Percentiles rank a stretch among this genome's conserved stretches.
Evolutionary conservation across 176 grass and related monocot species (phyloP).

Genomic region (Oryza rufipogon): DNA sequence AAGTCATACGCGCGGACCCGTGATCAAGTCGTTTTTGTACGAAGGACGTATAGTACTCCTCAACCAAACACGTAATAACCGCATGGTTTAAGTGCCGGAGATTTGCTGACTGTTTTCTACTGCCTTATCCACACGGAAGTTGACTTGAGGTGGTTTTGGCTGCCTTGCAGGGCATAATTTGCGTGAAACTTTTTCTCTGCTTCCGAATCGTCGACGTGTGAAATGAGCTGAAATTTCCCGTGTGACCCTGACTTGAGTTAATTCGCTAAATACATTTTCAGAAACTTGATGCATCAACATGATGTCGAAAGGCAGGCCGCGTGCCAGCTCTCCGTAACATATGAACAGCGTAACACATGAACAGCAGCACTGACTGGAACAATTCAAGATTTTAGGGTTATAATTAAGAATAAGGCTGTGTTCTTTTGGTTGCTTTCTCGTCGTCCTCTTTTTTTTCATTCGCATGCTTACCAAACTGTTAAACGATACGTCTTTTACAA

Average conservation of each 20-base stretch:
- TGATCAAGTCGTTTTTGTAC: background rate
- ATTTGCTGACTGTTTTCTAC: background rate
- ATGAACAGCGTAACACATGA: background rate
- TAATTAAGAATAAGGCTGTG: too few species aligned
- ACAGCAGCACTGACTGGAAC: too few species aligned
- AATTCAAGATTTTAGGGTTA: too few species aligned
- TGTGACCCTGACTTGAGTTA: background rate
- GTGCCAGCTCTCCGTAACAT: background rate
- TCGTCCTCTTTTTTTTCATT: too few species aligned
- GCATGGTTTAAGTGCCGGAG: background rate
- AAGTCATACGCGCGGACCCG: too few species aligned
- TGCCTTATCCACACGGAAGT: constrained; percentile 27
- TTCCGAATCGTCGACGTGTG: background rate
- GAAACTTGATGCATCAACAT: background rate
- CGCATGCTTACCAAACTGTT: too few species aligned
- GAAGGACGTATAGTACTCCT: background rate
- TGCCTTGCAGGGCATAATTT: background rate
- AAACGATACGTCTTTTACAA: too few species aligned
- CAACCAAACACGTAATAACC: background rate
- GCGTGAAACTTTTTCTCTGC: background rate
- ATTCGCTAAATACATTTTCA: background rate
- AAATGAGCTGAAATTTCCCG: background rate
- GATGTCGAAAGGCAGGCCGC: background rate
- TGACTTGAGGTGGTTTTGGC: background rate
- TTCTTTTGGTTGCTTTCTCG: too few species aligned